phyloP scores from a whole-genome alignment of 2,329 filamentous ascomycete genomes.

The Hymenoscyphus fraxineus region DNA sequence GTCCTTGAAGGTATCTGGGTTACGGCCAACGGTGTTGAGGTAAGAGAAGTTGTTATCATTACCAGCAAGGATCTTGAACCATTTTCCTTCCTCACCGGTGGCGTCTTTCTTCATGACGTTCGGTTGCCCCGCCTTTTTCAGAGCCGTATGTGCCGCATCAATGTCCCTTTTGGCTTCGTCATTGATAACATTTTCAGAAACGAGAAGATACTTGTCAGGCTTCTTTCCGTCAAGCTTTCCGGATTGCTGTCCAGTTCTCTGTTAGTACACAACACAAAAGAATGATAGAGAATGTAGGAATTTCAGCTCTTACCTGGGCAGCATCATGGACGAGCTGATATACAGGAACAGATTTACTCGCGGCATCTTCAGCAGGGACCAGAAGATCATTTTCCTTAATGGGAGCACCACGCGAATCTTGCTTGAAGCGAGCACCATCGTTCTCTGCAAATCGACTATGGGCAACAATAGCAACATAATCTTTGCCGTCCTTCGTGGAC shows the following conservation, averaged over 20 bases:
- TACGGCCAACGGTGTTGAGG: constrained; percentile 4
- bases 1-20: constrained; percentile 2
- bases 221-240: not conserved
- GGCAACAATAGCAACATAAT: constrained; percentile 5
- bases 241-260: not conserved
- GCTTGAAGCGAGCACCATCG: not conserved
- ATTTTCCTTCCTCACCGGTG: not conserved
- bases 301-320: not conserved
- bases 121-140: not conserved
- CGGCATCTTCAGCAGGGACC: not conserved
- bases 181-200: constrained; percentile 1
- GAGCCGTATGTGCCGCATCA: not conserved
- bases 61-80: constrained; percentile 4
- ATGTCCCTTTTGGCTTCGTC: not conserved
- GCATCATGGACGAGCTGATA: not conserved
- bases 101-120: not conserved
- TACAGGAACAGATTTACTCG: not conserved
- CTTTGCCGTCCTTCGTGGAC: not conserved
- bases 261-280: not conserved
- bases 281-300: not conserved
- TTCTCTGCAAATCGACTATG: not conserved
- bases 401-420: not conserved
- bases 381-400: not conserved
- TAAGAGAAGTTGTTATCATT: constrained; percentile 2
- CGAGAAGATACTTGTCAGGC: not conserved